phyloP scores from a whole-genome alignment of 2,329 filamentous ascomycete species.

The Dendrostoma leiphaemia region DNA sequence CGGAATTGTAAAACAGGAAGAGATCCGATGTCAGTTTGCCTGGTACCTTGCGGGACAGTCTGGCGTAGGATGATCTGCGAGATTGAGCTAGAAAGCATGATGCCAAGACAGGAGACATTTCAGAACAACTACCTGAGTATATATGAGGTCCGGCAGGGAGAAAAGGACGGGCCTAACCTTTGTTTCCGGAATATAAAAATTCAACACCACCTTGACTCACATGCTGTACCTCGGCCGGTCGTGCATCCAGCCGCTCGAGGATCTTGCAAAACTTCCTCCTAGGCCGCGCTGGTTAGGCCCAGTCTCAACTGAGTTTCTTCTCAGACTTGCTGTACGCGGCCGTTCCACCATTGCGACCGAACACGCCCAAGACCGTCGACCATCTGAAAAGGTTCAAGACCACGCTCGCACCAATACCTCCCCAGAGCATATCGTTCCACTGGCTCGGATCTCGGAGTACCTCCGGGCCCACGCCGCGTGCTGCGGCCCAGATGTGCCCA shows the following conservation, averaged over 20 bases:
- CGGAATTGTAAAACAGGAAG: no score
- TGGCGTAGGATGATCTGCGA: no score
- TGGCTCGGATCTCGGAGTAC: constrained; percentile 22
- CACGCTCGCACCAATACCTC: constrained; percentile 25
- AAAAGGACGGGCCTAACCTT: no score
- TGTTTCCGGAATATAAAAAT: no score
- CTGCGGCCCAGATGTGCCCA: constrained; percentile 32
- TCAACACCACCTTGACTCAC: no score
- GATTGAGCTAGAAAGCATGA: no score
- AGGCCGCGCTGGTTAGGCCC: neutral
- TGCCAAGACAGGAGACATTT: no score
- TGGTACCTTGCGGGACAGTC: no score
- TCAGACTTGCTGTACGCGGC: neutral
- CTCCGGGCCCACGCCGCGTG: constrained; percentile 27
- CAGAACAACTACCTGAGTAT: no score
- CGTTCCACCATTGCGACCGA: constrained; percentile 19
- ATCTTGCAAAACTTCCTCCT: no score
- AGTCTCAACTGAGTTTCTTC: constrained; percentile 1
- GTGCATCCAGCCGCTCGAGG: neutral
- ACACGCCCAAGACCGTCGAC: constrained; percentile 26
- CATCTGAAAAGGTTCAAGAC: constrained; percentile 28
- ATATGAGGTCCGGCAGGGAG: no score
- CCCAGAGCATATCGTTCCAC: constrained; percentile 31
- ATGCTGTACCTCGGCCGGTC: neutral
- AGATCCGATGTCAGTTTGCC: no score